A percentile compares a stretch with the other conserved stretches of the same genome.
Conservation (phyloP, 1,284 basidiomycete species). For the Sparassis latifolia region DNA sequence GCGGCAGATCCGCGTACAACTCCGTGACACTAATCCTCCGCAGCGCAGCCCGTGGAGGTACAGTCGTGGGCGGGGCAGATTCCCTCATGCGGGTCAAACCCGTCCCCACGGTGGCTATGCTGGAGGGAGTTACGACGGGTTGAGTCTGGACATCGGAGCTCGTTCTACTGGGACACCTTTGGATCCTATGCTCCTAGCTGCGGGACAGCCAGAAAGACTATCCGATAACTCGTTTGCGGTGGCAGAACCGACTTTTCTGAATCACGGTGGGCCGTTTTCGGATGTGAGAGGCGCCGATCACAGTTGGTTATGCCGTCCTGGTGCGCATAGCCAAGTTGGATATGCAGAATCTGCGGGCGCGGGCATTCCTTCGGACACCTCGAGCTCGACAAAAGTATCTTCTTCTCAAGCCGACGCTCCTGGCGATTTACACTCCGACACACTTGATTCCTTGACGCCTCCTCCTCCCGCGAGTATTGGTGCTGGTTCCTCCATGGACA, state of each 20-base stretch:
- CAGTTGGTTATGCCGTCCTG: too few relatives aligned
- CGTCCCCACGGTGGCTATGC: not conserved
- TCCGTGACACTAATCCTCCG: conserved; percentile 28
- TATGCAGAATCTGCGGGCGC: not conserved
- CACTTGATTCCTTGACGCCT: conserved; percentile 6
- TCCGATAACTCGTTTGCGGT: not conserved
- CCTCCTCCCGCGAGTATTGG: conserved; percentile 12
- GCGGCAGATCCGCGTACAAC: conserved; percentile 63
- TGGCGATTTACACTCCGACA: conserved; percentile 4
- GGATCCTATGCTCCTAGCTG: not conserved
- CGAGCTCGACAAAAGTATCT: conserved; percentile 13
- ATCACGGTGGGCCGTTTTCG: not conserved
- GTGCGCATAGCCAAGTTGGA: not conserved
- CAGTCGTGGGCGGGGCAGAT: conserved; percentile 8
- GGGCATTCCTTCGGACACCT: conserved; percentile 12
- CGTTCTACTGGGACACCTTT: not conserved
- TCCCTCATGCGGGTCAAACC: not conserved
- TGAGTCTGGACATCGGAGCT: not conserved
- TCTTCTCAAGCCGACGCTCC: conserved; percentile 2
- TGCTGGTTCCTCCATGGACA: conserved; percentile 21
- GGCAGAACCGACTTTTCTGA: not conserved
- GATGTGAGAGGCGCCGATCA: not conserved
- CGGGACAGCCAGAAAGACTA: not conserved
- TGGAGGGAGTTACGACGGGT: not conserved
- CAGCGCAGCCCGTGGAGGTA: conserved; percentile 19